Conservation (phyloP, 306 rosid species). For the Lablab purpureus region DNA sequence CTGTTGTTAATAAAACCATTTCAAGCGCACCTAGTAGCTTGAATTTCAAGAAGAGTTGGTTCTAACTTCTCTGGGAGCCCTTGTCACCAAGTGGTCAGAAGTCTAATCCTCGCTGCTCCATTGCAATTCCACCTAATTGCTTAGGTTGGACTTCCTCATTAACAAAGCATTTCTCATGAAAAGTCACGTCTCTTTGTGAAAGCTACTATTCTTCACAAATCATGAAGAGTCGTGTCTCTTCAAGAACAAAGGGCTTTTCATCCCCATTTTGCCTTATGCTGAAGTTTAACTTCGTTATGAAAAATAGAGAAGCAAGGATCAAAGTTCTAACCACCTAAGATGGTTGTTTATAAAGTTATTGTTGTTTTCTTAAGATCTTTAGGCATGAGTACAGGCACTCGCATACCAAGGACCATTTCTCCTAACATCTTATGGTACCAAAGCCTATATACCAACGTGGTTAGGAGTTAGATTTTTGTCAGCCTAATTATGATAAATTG, state of each 20-base stretch:
- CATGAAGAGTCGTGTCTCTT: no score
- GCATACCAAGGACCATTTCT: neutral
- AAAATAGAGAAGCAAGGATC: neutral
- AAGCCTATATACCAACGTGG: neutral
- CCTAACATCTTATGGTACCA: neutral
- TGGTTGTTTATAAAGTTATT: neutral
- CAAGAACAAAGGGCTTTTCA: no score
- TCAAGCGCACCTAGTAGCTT: slow-evolving; percentile 1
- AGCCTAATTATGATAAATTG: neutral
- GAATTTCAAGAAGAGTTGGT: neutral
- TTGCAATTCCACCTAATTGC: neutral
- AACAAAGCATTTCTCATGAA: no score
- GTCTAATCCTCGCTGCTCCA: neutral
- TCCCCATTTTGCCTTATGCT: neutral
- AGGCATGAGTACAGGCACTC: neutral
- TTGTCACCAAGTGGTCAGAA: neutral
- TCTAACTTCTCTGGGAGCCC: neutral
- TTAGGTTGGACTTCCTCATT: neutral
- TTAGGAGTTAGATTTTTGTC: neutral
- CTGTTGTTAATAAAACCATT: neutral
- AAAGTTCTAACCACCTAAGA: neutral
- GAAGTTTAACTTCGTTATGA: neutral
- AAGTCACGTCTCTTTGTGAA: no score
- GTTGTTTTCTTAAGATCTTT: neutral
- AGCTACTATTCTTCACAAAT: no score